Evolutionary conservation across 1,284 basidiomycete species (phyloP).

Genomic region (Phlebopus sp.): DNA sequence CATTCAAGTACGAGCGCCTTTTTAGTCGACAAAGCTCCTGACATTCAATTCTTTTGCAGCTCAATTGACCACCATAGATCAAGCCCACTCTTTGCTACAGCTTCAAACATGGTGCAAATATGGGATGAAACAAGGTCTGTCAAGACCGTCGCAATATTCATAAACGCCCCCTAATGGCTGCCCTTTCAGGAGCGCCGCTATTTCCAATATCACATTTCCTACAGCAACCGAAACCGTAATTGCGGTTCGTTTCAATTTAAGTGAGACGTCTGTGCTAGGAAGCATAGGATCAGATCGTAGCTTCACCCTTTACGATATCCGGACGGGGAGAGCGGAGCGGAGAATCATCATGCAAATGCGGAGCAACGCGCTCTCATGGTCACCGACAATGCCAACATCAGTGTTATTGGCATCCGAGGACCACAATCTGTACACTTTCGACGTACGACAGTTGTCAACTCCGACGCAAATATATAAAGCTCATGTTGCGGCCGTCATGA

Average conservation of each 20-base stretch:
- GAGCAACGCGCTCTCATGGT: constrained; percentile 91
- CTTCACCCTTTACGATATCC: constrained; percentile 94
- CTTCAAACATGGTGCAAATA: constrained; percentile 89
- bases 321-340: constrained; percentile 92
- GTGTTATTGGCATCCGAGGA: constrained; percentile 95
- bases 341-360: constrained; percentile 90
- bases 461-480: constrained; percentile 97
- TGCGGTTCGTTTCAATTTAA: constrained; percentile 88
- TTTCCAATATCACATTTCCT: constrained; percentile 82
- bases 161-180: constrained; percentile 9
- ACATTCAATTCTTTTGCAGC: constrained; percentile 40
- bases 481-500: constrained; percentile 94
- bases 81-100: constrained; percentile 89
- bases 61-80: constrained; percentile 92
- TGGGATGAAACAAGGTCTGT: constrained; percentile 93
- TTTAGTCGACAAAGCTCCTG: not conserved
- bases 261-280: constrained; percentile 90
- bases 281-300: constrained; percentile 93
- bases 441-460: constrained; percentile 80
- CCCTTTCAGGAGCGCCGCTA: constrained; percentile 56
- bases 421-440: constrained; percentile 98
- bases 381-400: constrained; percentile 90
- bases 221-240: constrained; percentile 85
- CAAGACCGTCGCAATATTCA: not conserved
- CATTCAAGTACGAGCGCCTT: constrained; percentile 64